Conservation (phyloP, 208 protist genomes). For the Angomonas ambiguus region DNA sequence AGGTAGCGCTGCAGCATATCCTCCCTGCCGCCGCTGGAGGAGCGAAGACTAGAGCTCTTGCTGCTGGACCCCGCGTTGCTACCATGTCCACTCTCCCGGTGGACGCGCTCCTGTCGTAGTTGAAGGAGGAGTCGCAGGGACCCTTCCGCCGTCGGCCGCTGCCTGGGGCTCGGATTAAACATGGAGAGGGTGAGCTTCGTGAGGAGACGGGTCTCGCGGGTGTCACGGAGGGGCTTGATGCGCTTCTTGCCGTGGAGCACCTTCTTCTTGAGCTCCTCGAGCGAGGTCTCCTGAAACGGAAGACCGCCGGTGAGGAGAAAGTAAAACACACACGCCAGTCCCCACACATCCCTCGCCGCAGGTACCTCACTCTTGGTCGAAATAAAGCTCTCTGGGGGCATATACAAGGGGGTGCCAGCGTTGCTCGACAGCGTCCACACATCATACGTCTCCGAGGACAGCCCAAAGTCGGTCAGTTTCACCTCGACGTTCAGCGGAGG, state of each 20-base stretch:
- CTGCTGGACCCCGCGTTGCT: slow-evolving; percentile 12
- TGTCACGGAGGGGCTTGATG: background rate
- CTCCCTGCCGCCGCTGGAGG: background rate
- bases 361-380: slow-evolving; percentile 78
- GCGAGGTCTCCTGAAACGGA: slow-evolving; percentile 71
- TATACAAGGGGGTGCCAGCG: slow-evolving; percentile 87
- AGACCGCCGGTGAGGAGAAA: slow-evolving; percentile 74
- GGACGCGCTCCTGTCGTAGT: slow-evolving; percentile 38
- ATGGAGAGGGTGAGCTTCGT: slow-evolving; percentile 59
- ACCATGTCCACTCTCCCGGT: slow-evolving; percentile 18
- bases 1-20: background rate
- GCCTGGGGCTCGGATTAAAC: slow-evolving; percentile 58
- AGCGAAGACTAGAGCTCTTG: slow-evolving; percentile 8
- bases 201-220: background rate
- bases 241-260: background rate
- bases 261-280: slow-evolving; percentile 56
- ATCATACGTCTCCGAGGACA: slow-evolving; percentile 77
- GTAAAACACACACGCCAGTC: slow-evolving; percentile 75
- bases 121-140: slow-evolving; percentile 80
- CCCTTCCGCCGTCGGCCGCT: slow-evolving; percentile 58
- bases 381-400: slow-evolving; percentile 82
- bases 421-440: slow-evolving; percentile 71
- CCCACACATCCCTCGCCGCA: slow-evolving; percentile 84
- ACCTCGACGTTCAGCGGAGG: slow-evolving; percentile 46
- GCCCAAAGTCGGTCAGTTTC: slow-evolving; percentile 85